phyloP scores from a whole-genome alignment of 2,329 filamentous ascomycete genomes.

The Paramyrothecium sp. region DNA sequence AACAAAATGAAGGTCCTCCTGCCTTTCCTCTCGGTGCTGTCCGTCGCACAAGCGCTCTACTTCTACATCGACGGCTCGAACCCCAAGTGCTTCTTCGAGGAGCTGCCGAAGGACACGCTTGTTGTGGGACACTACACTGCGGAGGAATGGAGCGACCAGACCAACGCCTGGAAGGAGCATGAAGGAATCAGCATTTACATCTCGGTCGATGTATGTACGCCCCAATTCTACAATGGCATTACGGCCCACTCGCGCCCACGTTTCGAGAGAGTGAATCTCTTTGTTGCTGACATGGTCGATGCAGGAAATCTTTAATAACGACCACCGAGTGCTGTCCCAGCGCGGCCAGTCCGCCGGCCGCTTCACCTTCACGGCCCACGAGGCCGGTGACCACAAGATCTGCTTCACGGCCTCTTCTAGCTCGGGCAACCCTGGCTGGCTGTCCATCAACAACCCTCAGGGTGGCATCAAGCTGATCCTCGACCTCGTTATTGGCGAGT shows the following conservation, averaged over 20 bases:
- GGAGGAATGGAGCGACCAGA: constrained; percentile 76
- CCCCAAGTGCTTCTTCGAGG: constrained; percentile 97
- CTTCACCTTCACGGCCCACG: constrained; percentile 94
- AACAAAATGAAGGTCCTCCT: constrained; percentile 58
- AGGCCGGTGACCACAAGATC: constrained; percentile 92
- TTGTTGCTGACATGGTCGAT: constrained; percentile 7
- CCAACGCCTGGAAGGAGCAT: constrained; percentile 68
- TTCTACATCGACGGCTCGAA: constrained; percentile 88
- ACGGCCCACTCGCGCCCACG: not conserved
- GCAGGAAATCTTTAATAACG: constrained; percentile 91
- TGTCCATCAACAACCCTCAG: constrained; percentile 61
- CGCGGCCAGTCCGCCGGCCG: constrained; percentile 72
- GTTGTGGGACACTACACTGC: constrained; percentile 91
- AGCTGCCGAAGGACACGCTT: constrained; percentile 94
- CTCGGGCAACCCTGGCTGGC: constrained; percentile 68
- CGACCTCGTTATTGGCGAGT: constrained; percentile 92
- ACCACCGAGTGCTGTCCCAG: constrained; percentile 93
- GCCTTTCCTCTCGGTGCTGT: constrained; percentile 63
- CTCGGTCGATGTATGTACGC: constrained; percentile 71
- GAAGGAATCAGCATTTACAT: constrained; percentile 81
- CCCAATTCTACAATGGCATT: no score
- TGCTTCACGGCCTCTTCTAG: constrained; percentile 87
- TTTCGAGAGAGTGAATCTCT: not conserved
- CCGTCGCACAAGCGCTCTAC: constrained; percentile 77
- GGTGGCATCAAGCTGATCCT: constrained; percentile 82